These are phyloP conservation scores for Lactifluus piperatus DNA, from an alignment of 768 basidiomycete species.

Conservation along the genomic window DNA sequence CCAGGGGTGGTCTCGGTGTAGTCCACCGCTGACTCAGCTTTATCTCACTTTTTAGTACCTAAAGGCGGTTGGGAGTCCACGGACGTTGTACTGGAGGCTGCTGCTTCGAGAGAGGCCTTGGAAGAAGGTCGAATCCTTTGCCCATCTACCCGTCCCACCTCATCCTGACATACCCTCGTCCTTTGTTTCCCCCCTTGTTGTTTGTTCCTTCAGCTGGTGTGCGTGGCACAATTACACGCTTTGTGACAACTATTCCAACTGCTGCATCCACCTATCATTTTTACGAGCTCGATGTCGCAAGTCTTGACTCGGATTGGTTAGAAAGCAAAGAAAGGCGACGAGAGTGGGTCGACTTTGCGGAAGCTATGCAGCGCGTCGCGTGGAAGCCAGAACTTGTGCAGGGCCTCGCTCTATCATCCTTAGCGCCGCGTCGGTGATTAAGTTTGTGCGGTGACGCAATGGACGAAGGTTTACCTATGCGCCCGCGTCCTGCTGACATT, in stretches of 20 bases:
- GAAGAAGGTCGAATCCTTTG: conserved; percentile 94
- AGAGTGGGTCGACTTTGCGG: conserved; percentile 85
- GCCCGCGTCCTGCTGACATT: background rate
- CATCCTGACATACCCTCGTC: conserved; percentile 51
- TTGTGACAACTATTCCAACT: conserved; percentile 72
- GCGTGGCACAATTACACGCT: conserved; percentile 78
- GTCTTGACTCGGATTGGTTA: conserved; percentile 72
- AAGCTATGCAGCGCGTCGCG: conserved; percentile 61
- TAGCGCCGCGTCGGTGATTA: conserved; percentile 47
- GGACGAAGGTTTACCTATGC: background rate
- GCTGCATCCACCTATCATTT: conserved; percentile 82
- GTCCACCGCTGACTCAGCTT: conserved; percentile 11
- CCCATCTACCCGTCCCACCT: conserved; percentile 64
- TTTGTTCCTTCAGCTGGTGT: conserved; percentile 59
- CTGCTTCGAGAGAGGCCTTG: conserved; percentile 84
- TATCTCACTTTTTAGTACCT: conserved; percentile 31
- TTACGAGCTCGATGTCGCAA: conserved; percentile 77
- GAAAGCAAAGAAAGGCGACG: conserved; percentile 70
- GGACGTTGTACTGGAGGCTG: conserved; percentile 75
- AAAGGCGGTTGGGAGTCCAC: conserved; percentile 87
- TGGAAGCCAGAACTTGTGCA: conserved; percentile 85
- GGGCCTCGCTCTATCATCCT: conserved; percentile 60
- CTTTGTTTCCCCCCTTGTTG: conserved; percentile 28
- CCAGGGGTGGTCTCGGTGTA: conserved; percentile 1
- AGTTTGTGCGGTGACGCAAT: background rate